Conservation (phyloP, 768 basidiomycete genomes). For the Psilocybe sp. region DNA sequence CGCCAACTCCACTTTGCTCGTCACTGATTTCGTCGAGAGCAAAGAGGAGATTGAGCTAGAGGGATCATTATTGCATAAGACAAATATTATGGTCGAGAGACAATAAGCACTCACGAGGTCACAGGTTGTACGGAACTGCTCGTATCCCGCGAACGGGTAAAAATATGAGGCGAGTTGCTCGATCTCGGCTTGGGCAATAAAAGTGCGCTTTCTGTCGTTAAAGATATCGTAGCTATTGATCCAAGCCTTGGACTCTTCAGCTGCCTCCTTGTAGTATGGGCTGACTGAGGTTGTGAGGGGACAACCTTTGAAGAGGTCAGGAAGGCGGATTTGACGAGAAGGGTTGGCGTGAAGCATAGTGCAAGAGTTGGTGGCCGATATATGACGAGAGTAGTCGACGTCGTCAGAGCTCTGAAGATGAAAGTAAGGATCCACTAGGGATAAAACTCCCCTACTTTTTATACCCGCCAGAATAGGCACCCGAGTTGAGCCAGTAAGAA, state of each 20-base stretch:
- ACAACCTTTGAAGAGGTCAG: slow-evolving; percentile 51
- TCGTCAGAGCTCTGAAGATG: slow-evolving; percentile 9
- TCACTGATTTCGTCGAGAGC: slow-evolving; percentile 69
- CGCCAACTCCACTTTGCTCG: slow-evolving; percentile 57
- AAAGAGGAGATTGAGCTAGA: slow-evolving; percentile 57
- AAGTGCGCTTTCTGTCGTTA: slow-evolving; percentile 58
- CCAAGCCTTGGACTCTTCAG: slow-evolving; percentile 59
- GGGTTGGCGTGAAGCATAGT: slow-evolving; percentile 19
- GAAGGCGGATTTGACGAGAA: slow-evolving; percentile 44
- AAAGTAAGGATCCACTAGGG: slow-evolving; percentile 2
- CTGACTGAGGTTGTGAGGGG: slow-evolving; percentile 48
- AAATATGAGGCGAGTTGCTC: slow-evolving; percentile 60
- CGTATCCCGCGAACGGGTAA: slow-evolving; percentile 55
- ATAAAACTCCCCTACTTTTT: slow-evolving; percentile 7
- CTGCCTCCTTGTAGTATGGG: slow-evolving; percentile 53
- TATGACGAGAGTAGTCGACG: slow-evolving; percentile 11
- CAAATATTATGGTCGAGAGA: too few species aligned
- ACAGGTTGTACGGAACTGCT: slow-evolving; percentile 57
- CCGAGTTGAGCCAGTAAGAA: too few species aligned
- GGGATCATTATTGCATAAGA: slow-evolving; percentile 4
- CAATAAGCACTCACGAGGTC: slow-evolving; percentile 45
- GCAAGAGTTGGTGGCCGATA: slow-evolving; percentile 11
- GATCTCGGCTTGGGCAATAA: slow-evolving; percentile 58
- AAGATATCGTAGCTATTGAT: slow-evolving; percentile 59
- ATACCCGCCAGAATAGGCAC: too few species aligned